Evolutionary conservation across 1,139 yeast genomes (phyloP).

Genomic region (Yamadazyma atlantica): DNA sequence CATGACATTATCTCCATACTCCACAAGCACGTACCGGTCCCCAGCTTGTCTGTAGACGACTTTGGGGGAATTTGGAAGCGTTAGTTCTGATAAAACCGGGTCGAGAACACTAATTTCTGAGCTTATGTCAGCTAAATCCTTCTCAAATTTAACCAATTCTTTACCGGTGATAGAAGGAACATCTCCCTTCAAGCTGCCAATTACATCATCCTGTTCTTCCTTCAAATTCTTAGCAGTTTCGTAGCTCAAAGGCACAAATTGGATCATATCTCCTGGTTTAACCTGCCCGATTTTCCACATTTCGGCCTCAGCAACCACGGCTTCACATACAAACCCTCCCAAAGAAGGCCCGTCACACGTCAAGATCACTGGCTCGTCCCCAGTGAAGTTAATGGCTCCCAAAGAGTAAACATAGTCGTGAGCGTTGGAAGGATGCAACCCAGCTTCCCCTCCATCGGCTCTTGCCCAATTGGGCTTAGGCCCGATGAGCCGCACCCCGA

Average conservation of each 20-base stretch:
- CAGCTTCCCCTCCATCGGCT: slow-evolving; percentile 97
- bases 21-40: slow-evolving; percentile 86
- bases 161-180: slow-evolving; percentile 17
- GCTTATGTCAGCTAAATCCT: too few relatives aligned
- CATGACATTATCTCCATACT: slow-evolving; percentile 86
- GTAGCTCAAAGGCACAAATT: slow-evolving; percentile 74
- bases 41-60: slow-evolving; percentile 95
- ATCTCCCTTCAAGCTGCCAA: slow-evolving; percentile 47
- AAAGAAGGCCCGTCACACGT: slow-evolving; percentile 97
- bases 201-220: slow-evolving; percentile 53
- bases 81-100: slow-evolving; percentile 59
- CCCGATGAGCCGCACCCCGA: slow-evolving; percentile 91
- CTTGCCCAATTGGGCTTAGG: slow-evolving; percentile 98
- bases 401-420: slow-evolving; percentile 95
- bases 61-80: slow-evolving; percentile 57
- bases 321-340: slow-evolving; percentile 97
- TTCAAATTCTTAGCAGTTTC: slow-evolving; percentile 67
- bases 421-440: slow-evolving; percentile 95
- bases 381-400: slow-evolving; percentile 96
- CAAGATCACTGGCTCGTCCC: slow-evolving; percentile 96
- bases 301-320: slow-evolving; percentile 92
- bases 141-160: slow-evolving; percentile 45
- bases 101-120: too few relatives aligned
- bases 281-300: slow-evolving; percentile 99
- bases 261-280: slow-evolving; percentile 85